Evolutionary conservation across 345 rosid genomes (phyloP), one percentile per base, ranked within the genome.

Genomic region (Salix arbutifolia): DNA sequence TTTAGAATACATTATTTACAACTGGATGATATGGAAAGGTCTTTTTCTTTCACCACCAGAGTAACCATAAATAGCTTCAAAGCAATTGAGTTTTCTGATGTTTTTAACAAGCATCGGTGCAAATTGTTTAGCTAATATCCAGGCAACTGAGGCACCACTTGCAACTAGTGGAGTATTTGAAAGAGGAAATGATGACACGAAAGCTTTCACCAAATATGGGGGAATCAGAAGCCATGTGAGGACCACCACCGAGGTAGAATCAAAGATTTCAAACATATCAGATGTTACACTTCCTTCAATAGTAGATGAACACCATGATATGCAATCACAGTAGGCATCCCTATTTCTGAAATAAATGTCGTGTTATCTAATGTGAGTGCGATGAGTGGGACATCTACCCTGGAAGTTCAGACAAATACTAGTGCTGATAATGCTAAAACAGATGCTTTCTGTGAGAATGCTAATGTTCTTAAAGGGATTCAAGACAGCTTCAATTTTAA

Each of bases 21-120:
- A 74, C 83, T 91, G 79, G 92, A 87, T 78, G 94, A 96, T 78
- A 73, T 89, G 52, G 85, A 87, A 40, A 85, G 90, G 80, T 87
- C 91, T 65, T 89, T 91, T 80, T 74, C 81, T 33, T 71, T 40
- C 46, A 61, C 79, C 12, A 52, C 67, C 37, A 38, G 46, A 60
- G 66, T 40, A 56, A 65, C 71, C 31, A 71, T 48, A 66, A 42
- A 71, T 48, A 70, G 25, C 58, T 72, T 82, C 83, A 26, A 89
- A 83, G 90, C 91, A 10, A 78, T 91, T 80, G 87, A 90, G 79
- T 87, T 90, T 80, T 76, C 75, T 76, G 82, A 90, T 35, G 76
- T 84, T 74, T 74, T 86, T 68, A 82, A 79, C 72, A 79, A 33
- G 78, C 80, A 72, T 85, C 78, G 83, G 81, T 38, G 74, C 40